Evolutionary conservation across 2,329 filamentous ascomycete genomes (phyloP).

Genomic region (Penicillium paneum): DNA sequence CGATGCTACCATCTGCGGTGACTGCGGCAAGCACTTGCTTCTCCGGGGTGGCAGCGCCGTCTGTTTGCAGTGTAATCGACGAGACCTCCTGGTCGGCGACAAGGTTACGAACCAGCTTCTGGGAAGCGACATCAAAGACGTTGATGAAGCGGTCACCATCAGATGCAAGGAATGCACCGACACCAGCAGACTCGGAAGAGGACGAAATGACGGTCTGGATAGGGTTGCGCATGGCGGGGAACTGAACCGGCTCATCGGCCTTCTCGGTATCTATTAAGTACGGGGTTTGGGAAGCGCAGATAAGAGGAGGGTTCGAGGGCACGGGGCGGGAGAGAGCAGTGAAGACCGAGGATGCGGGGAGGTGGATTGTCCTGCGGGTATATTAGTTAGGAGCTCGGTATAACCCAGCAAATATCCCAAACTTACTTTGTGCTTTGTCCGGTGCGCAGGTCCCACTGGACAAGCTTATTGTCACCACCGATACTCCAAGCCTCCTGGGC

Average conservation of each 20-base stretch:
- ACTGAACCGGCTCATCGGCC: constrained; percentile 39
- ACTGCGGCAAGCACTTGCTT: constrained; percentile 47
- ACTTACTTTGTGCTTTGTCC: constrained; percentile 44
- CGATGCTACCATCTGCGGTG: constrained; percentile 48
- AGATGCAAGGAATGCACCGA: constrained; percentile 47
- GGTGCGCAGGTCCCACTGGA: constrained; percentile 51
- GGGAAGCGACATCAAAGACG: constrained; percentile 45
- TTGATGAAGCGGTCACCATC: constrained; percentile 52
- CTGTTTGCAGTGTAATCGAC: constrained; percentile 36
- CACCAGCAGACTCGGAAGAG: constrained; percentile 31
- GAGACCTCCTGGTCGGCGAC: constrained; percentile 49
- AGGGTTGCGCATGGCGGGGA: constrained; percentile 50
- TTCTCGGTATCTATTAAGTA: constrained; percentile 46
- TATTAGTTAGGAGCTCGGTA: constrained; percentile 9
- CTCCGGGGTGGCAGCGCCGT: constrained; percentile 23
- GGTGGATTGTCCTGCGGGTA: constrained; percentile 40
- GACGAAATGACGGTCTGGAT: constrained; percentile 49
- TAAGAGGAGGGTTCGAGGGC: constrained; percentile 41
- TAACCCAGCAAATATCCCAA: neutral
- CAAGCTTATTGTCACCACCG: constrained; percentile 51
- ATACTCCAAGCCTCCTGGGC: constrained; percentile 52
- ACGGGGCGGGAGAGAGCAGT: constrained; percentile 43
- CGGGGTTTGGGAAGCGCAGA: constrained; percentile 51
- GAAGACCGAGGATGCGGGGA: constrained; percentile 41
- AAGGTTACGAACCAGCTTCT: constrained; percentile 47